Conservation (phyloP, 1,284 basidiomycete species). For the Ustilago bromivora region DNA sequence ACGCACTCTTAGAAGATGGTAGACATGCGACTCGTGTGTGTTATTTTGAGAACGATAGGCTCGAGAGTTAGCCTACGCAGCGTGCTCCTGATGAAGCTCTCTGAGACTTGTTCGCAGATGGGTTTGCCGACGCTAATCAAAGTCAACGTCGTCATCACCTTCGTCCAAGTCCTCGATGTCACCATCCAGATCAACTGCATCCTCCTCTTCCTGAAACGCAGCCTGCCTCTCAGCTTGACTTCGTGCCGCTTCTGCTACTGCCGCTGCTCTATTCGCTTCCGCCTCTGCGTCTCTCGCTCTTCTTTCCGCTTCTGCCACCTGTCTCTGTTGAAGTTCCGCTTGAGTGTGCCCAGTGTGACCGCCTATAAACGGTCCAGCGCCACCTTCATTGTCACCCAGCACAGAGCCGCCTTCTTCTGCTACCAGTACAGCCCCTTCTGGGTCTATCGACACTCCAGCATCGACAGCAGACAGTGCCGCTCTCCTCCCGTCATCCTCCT, state of each 20-base stretch:
- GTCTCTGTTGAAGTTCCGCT: constrained; percentile 36
- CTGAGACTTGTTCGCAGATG: not conserved
- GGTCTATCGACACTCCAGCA: constrained; percentile 19
- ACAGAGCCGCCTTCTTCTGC: constrained; percentile 18
- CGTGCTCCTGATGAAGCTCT: not conserved
- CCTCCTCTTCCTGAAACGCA: constrained; percentile 45
- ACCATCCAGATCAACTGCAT: constrained; percentile 54
- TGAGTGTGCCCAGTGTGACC: constrained; percentile 44
- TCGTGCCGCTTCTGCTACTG: constrained; percentile 35
- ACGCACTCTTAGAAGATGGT: not conserved
- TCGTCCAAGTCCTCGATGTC: constrained; percentile 61
- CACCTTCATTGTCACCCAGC: constrained; percentile 17
- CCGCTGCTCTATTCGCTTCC: constrained; percentile 33
- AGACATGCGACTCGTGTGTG: not conserved
- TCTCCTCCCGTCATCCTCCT: constrained; percentile 53
- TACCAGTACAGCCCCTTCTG: constrained; percentile 11
- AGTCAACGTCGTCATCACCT: constrained; percentile 50
- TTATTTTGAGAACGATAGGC: not conserved
- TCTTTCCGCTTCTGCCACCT: constrained; percentile 32
- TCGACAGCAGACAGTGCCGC: constrained; percentile 33
- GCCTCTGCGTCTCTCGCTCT: constrained; percentile 47
- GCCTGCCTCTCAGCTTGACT: constrained; percentile 43
- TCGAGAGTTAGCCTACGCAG: not conserved
- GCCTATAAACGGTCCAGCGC: constrained; percentile 20
- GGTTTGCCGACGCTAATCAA: constrained; percentile 21